phyloP scores from a whole-genome alignment of 1,139 yeast species.

The Geotrichum histeridarum region DNA sequence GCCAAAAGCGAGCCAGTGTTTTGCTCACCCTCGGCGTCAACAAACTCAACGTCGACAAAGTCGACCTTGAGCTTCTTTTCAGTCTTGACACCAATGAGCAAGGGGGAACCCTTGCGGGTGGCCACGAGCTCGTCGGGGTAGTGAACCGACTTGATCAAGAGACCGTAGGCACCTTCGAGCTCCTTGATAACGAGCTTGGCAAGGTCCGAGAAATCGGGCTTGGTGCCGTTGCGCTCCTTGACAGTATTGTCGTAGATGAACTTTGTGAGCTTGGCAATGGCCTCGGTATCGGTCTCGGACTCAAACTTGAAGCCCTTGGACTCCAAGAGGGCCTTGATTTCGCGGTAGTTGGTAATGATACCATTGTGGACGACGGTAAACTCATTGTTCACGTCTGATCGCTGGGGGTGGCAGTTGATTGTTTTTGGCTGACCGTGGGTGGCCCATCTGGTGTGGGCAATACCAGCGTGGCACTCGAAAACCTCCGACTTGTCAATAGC shows the following conservation, averaged over 20 bases:
- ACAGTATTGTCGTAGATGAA: constrained; percentile 80
- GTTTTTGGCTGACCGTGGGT: constrained; percentile 94
- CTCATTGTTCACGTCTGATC: constrained; percentile 76
- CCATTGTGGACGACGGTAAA: constrained; percentile 96
- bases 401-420: constrained; percentile 91
- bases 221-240: constrained; percentile 49
- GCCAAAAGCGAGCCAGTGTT: constrained; percentile 15
- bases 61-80: constrained; percentile 93
- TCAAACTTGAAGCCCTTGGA: constrained; percentile 80
- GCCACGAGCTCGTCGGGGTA: constrained; percentile 96
- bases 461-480: constrained; percentile 86
- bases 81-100: constrained; percentile 94
- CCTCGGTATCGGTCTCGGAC: constrained; percentile 96
- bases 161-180: constrained; percentile 96
- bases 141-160: constrained; percentile 84
- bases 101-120: constrained; percentile 96
- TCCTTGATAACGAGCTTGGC: constrained; percentile 90
- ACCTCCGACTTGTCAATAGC: constrained; percentile 54
- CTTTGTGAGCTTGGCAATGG: constrained; percentile 91
- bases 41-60: constrained; percentile 96
- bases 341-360: constrained; percentile 92
- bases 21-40: constrained; percentile 44
- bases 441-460: constrained; percentile 99
- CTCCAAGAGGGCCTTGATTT: constrained; percentile 71
- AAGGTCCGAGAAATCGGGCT: constrained; percentile 81